Base-by-base conservation (phyloP, 202 grass and related monocot species). In the Saccharum hybrid region DNA sequence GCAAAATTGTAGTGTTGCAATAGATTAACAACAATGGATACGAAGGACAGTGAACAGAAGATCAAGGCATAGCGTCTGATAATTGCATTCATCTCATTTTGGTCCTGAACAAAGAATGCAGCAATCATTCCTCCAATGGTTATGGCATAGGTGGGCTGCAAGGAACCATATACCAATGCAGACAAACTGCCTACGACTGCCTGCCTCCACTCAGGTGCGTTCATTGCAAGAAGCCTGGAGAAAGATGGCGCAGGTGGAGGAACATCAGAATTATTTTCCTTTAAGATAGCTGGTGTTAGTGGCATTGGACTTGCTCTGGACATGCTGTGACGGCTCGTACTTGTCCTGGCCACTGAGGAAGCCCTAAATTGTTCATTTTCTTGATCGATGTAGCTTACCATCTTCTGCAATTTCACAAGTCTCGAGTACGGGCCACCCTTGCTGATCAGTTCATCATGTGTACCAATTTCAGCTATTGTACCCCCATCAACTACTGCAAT, bases 181-280 rank as follows among this genome's bases (percentile, higher is more conserved):
- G 93, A 90, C 18, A 96, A 23, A 80, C 93, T 94, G 61, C 96
- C 96, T 45, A 96, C 60, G 36, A 90, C 31, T 48, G 91, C 96
- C 83, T 98, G 96, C 76, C 89, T 98, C 96, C 96, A 98, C 69
- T 98, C 96, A 4, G 91, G 93, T 57, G 86, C 78, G 42, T 99
- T 99, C 96, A 99, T 99, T 49, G 93, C 89, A 61, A 99, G 91
- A 87, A 99, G 96, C 85, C 96, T 91, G 43, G 93, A 90, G 89
- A 99, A 99, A 71, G 96, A 99, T 0, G 96, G 96, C 15, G 86
- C 83, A 48, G 87, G 81, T 45, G 84, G 66, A 42, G 87, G 40
- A 83, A 45, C 77, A 54, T 26, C 33, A 34, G 71, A 72, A 81
- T 75, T 34, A 7, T n/a, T 71, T 88, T 84, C 74, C 79, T 85